phyloP scores from a whole-genome alignment of 257 asterid species.

The Ligustrum vulgare region DNA sequence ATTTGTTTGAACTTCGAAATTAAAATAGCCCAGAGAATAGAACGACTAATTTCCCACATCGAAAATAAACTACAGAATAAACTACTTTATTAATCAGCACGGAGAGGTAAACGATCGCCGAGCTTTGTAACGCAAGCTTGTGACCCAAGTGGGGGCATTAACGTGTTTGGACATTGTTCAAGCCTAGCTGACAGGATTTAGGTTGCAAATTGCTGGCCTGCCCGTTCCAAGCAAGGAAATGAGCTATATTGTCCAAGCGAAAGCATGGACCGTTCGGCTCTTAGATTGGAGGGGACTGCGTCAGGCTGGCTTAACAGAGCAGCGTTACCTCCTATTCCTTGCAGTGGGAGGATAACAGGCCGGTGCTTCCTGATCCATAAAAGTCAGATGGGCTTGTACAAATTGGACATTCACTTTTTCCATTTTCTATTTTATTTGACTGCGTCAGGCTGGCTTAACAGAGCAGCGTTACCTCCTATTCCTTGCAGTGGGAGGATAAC shows the following conservation, averaged over 20 bases:
- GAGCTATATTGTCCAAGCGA: not conserved
- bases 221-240: no score
- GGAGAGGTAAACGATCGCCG: no score
- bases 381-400: not conserved
- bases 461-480: slow-evolving; percentile 9
- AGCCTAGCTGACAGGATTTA: no score
- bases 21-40: not conserved
- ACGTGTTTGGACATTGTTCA: no score
- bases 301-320: slow-evolving; percentile 21
- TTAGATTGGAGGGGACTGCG: not conserved
- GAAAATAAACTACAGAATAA: no score
- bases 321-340: not conserved
- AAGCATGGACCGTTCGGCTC: not conserved
- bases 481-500: slow-evolving; percentile 1
- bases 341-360: slow-evolving; percentile 3
- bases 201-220: no score
- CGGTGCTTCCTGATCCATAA: not conserved
- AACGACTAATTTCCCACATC: no score
- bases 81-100: no score
- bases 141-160: no score
- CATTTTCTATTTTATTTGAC: not conserved
- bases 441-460: slow-evolving; percentile 17
- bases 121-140: no score
- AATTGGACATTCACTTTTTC: slow-evolving; percentile 5
- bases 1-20: no score